A percentile compares a stretch with the other conserved stretches of the same genome.
These are phyloP conservation scores for Saturnispora galanensis DNA, from an alignment of 805 yeast species.

Conservation along the genomic window DNA sequence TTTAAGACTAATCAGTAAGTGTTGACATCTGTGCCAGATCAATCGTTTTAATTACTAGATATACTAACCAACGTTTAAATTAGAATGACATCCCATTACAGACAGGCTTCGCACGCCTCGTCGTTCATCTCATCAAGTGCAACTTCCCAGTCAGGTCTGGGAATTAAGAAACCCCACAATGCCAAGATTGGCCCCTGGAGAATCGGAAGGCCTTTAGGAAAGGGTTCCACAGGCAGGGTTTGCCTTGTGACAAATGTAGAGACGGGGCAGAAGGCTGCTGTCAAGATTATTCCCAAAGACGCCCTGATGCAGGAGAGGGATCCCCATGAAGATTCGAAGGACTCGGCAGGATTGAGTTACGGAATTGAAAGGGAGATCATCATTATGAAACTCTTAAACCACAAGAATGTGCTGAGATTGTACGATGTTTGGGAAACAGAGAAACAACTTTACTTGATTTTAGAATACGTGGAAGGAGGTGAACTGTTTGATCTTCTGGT, in stretches of 20 bases:
- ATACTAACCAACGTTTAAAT: not conserved
- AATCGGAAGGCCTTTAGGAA: constrained; percentile 85
- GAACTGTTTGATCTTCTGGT: constrained; percentile 89
- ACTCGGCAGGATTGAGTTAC: constrained; percentile 55
- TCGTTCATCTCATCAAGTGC: constrained; percentile 32
- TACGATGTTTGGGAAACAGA: constrained; percentile 86
- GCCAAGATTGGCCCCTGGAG: constrained; percentile 87
- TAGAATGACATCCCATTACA: constrained; percentile 34
- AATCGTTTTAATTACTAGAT: no score
- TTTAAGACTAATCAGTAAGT: not conserved
- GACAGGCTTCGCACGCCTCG: constrained; percentile 54
- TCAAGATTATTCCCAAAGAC: constrained; percentile 88
- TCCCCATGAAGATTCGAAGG: constrained; percentile 21
- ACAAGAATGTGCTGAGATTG: constrained; percentile 67
- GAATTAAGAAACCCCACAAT: constrained; percentile 24
- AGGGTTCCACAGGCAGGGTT: constrained; percentile 96
- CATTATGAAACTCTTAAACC: constrained; percentile 72
- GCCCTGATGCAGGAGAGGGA: constrained; percentile 30
- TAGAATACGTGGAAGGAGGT: constrained; percentile 96
- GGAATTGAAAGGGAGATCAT: constrained; percentile 84
- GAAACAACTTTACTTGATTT: constrained; percentile 70
- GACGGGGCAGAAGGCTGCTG: constrained; percentile 89
- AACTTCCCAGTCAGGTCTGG: constrained; percentile 4
- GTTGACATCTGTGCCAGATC: not conserved
- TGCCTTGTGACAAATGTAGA: constrained; percentile 78